These are phyloP conservation scores for Cadophora malorum DNA, from an alignment of 2,329 filamentous ascomycete species.

Conservation along the genomic window DNA sequence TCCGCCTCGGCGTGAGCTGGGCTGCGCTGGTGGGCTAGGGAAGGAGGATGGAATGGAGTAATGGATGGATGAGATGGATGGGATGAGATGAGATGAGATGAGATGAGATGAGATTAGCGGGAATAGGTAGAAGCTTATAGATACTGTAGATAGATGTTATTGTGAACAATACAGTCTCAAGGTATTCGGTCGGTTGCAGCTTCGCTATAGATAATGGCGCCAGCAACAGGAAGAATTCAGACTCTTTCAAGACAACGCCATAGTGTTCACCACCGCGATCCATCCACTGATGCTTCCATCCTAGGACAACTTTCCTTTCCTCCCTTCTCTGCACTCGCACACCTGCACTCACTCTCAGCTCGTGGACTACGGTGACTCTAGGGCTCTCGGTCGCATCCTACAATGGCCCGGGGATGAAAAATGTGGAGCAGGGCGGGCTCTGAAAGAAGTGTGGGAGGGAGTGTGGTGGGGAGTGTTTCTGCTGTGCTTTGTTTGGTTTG, in stretches of 20 bases:
- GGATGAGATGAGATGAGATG: neutral
- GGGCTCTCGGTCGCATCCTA: neutral
- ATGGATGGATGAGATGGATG: neutral
- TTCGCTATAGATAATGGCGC: neutral
- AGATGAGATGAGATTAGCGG: neutral
- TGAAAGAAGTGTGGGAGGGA: neutral
- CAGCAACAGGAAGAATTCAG: neutral
- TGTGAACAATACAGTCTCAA: neutral
- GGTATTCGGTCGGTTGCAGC: neutral
- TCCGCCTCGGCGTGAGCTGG: neutral
- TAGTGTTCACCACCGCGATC: neutral
- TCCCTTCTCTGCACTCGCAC: neutral
- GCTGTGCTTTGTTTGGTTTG: neutral
- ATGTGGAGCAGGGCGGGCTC: neutral
- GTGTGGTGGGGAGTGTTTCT: neutral
- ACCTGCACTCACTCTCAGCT: neutral
- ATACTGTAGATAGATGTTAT: neutral
- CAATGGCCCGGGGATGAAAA: neutral
- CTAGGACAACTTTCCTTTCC: neutral
- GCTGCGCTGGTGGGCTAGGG: slow-evolving; percentile 8
- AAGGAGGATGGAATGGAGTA: neutral
- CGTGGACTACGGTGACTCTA: slow-evolving; percentile 9
- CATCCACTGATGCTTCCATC: neutral
- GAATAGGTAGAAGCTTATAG: neutral
- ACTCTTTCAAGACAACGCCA: neutral